Percentiles rank a stretch among this genome's conserved stretches.
These are phyloP conservation scores for Nicotiana noctiflora DNA, from an alignment of 257 asterid species.

Conservation along the genomic window DNA sequence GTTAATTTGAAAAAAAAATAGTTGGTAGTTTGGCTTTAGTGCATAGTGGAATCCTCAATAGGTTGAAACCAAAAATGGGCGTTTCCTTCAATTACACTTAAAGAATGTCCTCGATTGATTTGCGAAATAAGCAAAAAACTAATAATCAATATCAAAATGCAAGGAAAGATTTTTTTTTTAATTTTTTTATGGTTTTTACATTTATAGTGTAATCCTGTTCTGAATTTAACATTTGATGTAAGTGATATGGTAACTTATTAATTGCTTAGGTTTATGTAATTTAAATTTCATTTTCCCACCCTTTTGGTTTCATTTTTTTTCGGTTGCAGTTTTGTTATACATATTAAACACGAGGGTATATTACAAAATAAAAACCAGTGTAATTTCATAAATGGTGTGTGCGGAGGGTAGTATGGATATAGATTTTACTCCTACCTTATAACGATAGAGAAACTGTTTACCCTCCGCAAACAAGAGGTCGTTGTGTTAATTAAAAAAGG, in stretches of 20 bases:
- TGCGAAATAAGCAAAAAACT: not conserved
- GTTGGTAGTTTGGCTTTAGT: not conserved
- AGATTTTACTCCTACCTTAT: too few species aligned
- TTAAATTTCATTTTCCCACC: not conserved
- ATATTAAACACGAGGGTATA: not conserved
- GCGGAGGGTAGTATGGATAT: too few species aligned
- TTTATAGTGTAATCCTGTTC: not conserved
- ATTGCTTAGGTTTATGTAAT: not conserved
- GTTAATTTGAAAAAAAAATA: not conserved
- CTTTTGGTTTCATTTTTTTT: not conserved
- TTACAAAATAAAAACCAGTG: too few species aligned
- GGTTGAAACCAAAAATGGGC: not conserved
- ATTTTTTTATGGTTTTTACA: not conserved
- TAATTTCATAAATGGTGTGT: too few species aligned
- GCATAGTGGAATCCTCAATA: not conserved
- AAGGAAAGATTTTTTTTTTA: not conserved
- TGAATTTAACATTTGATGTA: not conserved
- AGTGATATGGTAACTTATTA: not conserved
- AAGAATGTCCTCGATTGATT: slow-evolving; percentile 4
- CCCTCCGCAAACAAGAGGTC: too few species aligned
- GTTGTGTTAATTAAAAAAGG: not conserved
- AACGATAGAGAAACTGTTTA: too few species aligned
- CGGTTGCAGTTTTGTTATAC: too few species aligned
- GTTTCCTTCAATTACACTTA: slow-evolving; percentile 19
- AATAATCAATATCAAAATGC: not conserved